These are phyloP conservation scores for Fusarium solani-melongenae DNA, from an alignment of 2,329 filamentous ascomycete species.

Conservation along the genomic window DNA sequence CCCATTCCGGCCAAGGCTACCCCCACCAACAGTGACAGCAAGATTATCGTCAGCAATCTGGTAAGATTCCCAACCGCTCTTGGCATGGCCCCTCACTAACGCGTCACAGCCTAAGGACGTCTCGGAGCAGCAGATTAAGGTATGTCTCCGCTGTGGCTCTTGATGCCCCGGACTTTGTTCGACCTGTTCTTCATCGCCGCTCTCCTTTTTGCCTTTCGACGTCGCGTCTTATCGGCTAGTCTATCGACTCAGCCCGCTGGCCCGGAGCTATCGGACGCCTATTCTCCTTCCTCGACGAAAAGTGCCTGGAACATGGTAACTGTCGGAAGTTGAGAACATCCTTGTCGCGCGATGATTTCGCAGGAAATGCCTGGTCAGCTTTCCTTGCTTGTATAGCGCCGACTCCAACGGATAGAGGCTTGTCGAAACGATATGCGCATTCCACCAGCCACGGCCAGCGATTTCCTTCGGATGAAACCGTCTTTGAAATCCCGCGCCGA, in stretches of 20 bases:
- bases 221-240: slow-evolving; percentile 35
- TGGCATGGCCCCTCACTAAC: slow-evolving; percentile 57
- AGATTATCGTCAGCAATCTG: slow-evolving; percentile 98
- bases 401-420: slow-evolving; percentile 41
- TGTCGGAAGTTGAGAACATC: slow-evolving; percentile 70
- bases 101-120: slow-evolving; percentile 86
- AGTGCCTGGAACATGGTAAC: slow-evolving; percentile 46
- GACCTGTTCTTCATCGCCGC: slow-evolving; percentile 62
- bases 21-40: slow-evolving; percentile 78
- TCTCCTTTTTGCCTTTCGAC: slow-evolving; percentile 49
- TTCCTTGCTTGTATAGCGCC: slow-evolving; percentile 41
- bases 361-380: slow-evolving; percentile 66
- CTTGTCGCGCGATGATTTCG: slow-evolving; percentile 60
- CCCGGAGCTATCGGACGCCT: slow-evolving; percentile 42
- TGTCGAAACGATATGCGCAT: slow-evolving; percentile 30
- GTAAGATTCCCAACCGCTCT: slow-evolving; percentile 66
- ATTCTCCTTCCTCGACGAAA: slow-evolving; percentile 47
- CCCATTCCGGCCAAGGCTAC: slow-evolving; percentile 73
- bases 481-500: slow-evolving; percentile 32
- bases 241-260: slow-evolving; percentile 28
- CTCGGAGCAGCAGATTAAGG: slow-evolving; percentile 97
- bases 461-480: slow-evolving; percentile 45
- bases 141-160: slow-evolving; percentile 94
- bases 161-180: slow-evolving; percentile 76
- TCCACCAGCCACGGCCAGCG: slow-evolving; percentile 34